Base-by-base conservation (phyloP, 768 basidiomycete genomes). In the Leccinum subgranulosum region DNA sequence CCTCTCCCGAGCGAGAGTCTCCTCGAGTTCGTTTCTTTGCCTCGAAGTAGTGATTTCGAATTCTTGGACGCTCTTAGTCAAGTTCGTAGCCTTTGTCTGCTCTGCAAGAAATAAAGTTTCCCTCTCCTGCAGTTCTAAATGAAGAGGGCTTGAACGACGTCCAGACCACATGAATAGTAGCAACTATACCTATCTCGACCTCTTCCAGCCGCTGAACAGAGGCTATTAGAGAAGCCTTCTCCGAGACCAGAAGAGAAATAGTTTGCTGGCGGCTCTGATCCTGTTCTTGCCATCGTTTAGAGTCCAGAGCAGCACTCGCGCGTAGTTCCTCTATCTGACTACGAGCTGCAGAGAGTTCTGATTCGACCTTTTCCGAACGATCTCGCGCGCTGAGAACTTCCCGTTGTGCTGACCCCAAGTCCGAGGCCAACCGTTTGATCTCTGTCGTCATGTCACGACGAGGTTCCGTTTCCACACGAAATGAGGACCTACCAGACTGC, bases 161-260 rank as follows among this genome's bases (percentile, higher is more conserved):
- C 3, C 25, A 31, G 12, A 23, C 28, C n/a, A 50, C 14, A 56
- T 25, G 36, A 47, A 39, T 27, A 48, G 21, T n/a, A 41, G n/a
- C 10, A 23, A n/a, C 69, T 79, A 10, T 70, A 92, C 91, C 78
- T 41, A 77, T 73, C 66, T 89, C 87, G n/a, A 81, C 70, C 49
- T 76, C 80, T 46, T 83, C 81, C 48, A 87, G 66, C 51, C 80
- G 80, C 60, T 86, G 79, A 43, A 88, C 68, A 43, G 85, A 82
- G n/a, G 79, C 68, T 15, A 76, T 73, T 34, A 90, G 75, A 19
- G 80, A 76, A 7, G 83, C 79, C 70, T 89, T 90, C 65, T 90
- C 89, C 3, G 84, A 79, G 19, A 92, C 89, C 14, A 94, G 77
- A n/a, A 88, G 69, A 48, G 86, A 78, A 56, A 94, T 90, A 0